Base-by-base conservation (phyloP, 257 asterid species). In the Avicennia marina region DNA sequence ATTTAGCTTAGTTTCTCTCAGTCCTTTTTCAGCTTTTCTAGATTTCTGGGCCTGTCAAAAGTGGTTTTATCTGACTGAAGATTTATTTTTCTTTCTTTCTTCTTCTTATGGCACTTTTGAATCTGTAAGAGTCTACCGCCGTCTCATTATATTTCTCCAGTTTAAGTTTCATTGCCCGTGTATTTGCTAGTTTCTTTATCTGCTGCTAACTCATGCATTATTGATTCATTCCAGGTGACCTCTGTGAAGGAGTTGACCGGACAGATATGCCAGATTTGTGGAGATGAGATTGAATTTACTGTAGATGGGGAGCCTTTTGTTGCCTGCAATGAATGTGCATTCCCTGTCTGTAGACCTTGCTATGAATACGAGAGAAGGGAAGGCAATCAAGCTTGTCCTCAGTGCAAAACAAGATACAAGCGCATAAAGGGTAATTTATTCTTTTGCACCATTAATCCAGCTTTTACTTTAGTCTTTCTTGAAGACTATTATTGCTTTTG, bases 371-470 rank as follows among this genome's bases (percentile, higher is more conserved):
- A 89, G 59, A 89, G 97, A 55, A 76, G 89, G 46, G 97, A 89
- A 73, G 95, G 95, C 1, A 86, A 78, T 76, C 95, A 90, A 78
- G 81, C 81, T 65, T 90, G 96, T 39, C 98, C 98, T 66, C 98
- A 84, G 72, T 90, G 96, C 72, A 90, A 87, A 75, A 90, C 96
- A 60, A 56, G 95, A 79, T 89, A 64, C 83, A 89, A 80, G 71
- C 87, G 95, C 48, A 65, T 86, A 54, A 84, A 86, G 81, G 98
- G 96, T 85, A 75, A 55, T 18, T 4, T 15, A 13, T 10, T 38
- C 9, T 20, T 67, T n/a, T 1, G 24, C 42, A 50, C 40, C 11
- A 17, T 17, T 15, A 51, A 33, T 9, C 13, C 15, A 11, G 36
- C 44, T 48, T 33, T 43, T 48, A 25, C 34, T 22, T 31, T 1